Base-by-base conservation (phyloP, 257 asterid species). In the Osmanthus fragrans region DNA sequence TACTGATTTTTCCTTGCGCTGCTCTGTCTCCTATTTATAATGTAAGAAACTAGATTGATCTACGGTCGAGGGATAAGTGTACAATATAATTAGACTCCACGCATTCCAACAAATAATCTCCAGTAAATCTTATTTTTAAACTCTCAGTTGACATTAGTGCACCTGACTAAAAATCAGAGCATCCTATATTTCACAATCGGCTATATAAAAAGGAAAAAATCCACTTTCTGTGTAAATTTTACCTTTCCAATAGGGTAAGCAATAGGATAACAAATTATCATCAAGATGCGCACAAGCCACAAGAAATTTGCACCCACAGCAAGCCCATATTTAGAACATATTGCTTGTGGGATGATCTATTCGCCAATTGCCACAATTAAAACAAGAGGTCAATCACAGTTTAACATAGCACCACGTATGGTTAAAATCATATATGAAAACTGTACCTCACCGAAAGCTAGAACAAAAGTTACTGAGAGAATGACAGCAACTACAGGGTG, bases 381-480 rank as follows among this genome's bases (percentile, higher is more conserved):
- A 77, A 27, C 33, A 60, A 51, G 33, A 71, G 73, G 65, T 86
- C 34, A 85, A 76, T 51, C 32, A n/a, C 72, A 68, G 76, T 6
- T 70, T 18, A 51, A 40, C 27, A 63, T 9, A 63, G 36, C 69
- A 63, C 11, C 7, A 29, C n/a, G 7, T 49, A 37, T 30, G n/a
- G 21, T 47, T 33, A 49, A 32, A 10, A 77, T 18, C 42, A 34
- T 64, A 47, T 32, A 73, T 42, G 19, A 65, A 47, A 42, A 27
- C 82, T 81, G 79, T 88, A 96, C 98, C 99, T 96, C 98, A 86
- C 99, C 99, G n/a, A 96, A 96, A 81, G 94, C 92, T 79, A 96
- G 87, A 84, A 96, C 96, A 70, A 96, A 93, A 21, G 99, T 96
- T 68, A 96, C 99, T n/a, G 99, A 96, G 81, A 96, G 92, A 77